Conservation (phyloP, 2,329 filamentous ascomycete genomes). For the Fusarium sp. region DNA sequence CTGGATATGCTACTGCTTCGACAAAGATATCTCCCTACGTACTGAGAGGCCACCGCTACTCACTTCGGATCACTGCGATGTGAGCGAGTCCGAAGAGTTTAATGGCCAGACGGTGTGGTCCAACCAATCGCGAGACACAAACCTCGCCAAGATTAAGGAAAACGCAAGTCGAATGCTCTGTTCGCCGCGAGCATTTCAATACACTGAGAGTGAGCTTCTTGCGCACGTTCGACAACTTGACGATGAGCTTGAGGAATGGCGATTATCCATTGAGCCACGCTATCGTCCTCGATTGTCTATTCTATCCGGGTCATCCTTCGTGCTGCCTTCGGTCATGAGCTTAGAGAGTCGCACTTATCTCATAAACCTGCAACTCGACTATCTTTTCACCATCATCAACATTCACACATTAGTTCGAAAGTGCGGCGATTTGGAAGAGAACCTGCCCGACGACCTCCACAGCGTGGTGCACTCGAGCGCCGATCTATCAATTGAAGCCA, state of each 20-base stretch:
- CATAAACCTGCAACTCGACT: constrained; percentile 37
- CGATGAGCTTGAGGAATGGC: constrained; percentile 54
- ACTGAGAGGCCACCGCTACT: constrained; percentile 20
- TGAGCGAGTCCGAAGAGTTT: constrained; percentile 26
- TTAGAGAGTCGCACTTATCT: constrained; percentile 30
- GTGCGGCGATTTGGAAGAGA: constrained; percentile 35
- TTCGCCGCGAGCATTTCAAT: constrained; percentile 32
- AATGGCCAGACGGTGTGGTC: constrained; percentile 4
- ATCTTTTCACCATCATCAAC: constrained; percentile 41
- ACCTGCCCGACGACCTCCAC: constrained; percentile 38
- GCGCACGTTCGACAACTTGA: constrained; percentile 50
- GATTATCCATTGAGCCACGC: constrained; percentile 44
- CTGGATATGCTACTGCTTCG: constrained; percentile 34
- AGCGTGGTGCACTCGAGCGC: constrained; percentile 38
- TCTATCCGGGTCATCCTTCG: constrained; percentile 18
- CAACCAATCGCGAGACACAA: constrained; percentile 24
- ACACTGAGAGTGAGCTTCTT: constrained; percentile 46
- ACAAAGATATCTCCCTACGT: constrained; percentile 24
- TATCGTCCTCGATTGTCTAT: constrained; percentile 38
- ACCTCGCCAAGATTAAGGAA: constrained; percentile 37
- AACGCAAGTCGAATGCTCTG: constrained; percentile 31
- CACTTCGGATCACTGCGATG: constrained; percentile 29
- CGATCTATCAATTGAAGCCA: constrained; percentile 39
- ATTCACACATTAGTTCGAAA: constrained; percentile 39
- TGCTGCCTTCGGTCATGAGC: constrained; percentile 10